Evolutionary conservation across 176 grass and related monocot genomes (phyloP), one percentile per base, ranked within the genome.

Genomic region (Aegilops sharonensis): DNA sequence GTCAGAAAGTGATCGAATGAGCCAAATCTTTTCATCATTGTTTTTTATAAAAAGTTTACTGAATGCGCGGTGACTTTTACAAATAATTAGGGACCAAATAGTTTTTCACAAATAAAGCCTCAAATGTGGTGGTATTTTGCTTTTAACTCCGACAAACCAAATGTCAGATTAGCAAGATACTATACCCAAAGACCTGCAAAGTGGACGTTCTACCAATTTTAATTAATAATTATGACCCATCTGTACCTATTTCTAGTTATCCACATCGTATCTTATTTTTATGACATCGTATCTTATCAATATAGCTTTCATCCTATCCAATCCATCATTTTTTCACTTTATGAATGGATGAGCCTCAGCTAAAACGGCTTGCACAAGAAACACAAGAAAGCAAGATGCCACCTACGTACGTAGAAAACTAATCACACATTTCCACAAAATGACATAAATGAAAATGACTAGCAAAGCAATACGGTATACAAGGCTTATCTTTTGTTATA

Each of bases 131-230:
- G 31, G 31, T 31, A 31, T 31, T 31, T 31, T 31, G 31, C 31
- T 31, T 31, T 31, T 31, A 31, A 31, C 31, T 31, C 31, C 31
- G 57, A 42, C 13, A 20, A 11, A 31, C 4, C 31, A 21, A 13
- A 36, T 66, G 35, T 9, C n/a, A 78, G 66, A 15, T 42, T 57
- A 6, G 42, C 29, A 60, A 70, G 56, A 61, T 23, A 5, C 3
- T 65, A 42, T 36, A 71, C 64, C n/a, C 15, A 40, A 61, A 48
- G 52, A 43, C 40, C 75, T 15, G 21, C 37, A 72, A 31, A 80
- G 17, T 73, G 9, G 75, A 79, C 59, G 66, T 17, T 69, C 11
- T 59, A 69, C 77, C 63, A 48, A 77, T 36, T 79, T 79, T 84
- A 64, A 24, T 79, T 40, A 84, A 32, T 5, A 59, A 21, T 75